Conservation (phyloP, 2,329 filamentous ascomycete species). For the Sarocladium brachiariae region DNA sequence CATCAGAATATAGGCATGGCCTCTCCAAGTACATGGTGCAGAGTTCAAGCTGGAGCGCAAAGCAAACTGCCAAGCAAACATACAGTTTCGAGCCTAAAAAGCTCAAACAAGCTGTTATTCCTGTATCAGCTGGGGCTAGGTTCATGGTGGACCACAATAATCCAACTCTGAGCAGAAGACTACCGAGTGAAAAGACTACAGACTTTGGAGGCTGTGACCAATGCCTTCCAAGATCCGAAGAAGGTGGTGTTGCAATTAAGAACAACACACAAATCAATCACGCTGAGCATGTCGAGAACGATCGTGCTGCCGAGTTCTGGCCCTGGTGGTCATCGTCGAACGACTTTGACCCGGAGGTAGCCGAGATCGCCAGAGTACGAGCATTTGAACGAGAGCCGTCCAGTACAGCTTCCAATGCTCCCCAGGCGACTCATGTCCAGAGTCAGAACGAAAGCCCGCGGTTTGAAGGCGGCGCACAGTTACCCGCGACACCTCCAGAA, state of each 20-base stretch:
- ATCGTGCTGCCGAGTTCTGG: too few relatives aligned
- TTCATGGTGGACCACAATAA: too few relatives aligned
- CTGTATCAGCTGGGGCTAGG: neutral
- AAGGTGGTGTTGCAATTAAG: too few relatives aligned
- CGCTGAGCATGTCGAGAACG: too few relatives aligned
- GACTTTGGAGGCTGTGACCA: neutral
- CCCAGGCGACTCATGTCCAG: conserved; percentile 21
- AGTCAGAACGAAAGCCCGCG: neutral
- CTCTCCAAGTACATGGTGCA: conserved; percentile 33
- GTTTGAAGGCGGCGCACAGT: neutral
- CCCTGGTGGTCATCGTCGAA: conserved; percentile 5
- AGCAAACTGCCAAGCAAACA: neutral
- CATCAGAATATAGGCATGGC: conserved; percentile 82
- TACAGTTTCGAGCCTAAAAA: neutral
- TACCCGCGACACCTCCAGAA: conserved; percentile 11
- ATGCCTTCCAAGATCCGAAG: too few relatives aligned
- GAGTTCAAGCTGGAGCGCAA: neutral
- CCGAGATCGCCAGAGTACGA: neutral
- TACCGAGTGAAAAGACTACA: neutral
- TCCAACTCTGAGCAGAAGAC: neutral
- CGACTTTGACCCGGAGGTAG: neutral
- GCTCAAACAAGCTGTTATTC: neutral
- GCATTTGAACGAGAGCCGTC: conserved; percentile 27
- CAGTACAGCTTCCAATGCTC: conserved; percentile 31
- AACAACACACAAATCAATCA: too few relatives aligned